These are phyloP conservation scores for Gentiana dahurica DNA, from an alignment of 257 asterid species.

Conservation along the genomic window DNA sequence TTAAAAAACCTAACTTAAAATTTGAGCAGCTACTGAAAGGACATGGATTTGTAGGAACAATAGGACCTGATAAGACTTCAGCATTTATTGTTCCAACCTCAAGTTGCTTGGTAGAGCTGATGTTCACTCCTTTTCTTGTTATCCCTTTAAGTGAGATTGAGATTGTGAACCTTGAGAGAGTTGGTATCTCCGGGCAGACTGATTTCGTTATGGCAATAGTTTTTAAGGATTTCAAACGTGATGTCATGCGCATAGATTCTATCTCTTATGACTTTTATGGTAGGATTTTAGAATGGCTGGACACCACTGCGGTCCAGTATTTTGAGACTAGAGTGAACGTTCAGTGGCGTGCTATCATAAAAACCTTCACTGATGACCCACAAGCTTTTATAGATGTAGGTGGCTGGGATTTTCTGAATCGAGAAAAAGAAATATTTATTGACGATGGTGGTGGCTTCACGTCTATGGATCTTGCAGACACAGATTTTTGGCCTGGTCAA, in stretches of 20 bases:
- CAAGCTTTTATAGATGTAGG: too few relatives aligned
- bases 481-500: too few relatives aligned
- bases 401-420: slow-evolving; percentile 61
- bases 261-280: slow-evolving; percentile 11
- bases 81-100: slow-evolving; percentile 2
- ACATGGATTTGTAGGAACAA: slow-evolving; percentile 18
- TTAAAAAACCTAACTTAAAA: slow-evolving; percentile 16
- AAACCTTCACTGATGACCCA: slow-evolving; percentile 12
- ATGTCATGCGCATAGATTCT: too few relatives aligned
- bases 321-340: slow-evolving; percentile 19
- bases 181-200: slow-evolving; percentile 18
- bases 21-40: slow-evolving; percentile 21
- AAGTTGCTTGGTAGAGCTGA: too few relatives aligned
- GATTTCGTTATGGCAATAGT: slow-evolving; percentile 15
- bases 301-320: slow-evolving; percentile 19
- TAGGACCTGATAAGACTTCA: slow-evolving; percentile 15
- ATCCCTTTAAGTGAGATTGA: too few relatives aligned
- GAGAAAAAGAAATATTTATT: slow-evolving; percentile 37
- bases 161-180: slow-evolving; percentile 12
- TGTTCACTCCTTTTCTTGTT: too few relatives aligned
- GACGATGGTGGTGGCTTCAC: too few relatives aligned
- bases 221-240: too few relatives aligned
- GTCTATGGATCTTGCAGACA: not conserved
- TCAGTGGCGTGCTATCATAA: slow-evolving; percentile 17
- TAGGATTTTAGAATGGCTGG: slow-evolving; percentile 23